These are phyloP conservation scores for Pseudogymnoascus sp. DNA, from an alignment of 2,329 filamentous ascomycete species.

Conservation along the genomic window DNA sequence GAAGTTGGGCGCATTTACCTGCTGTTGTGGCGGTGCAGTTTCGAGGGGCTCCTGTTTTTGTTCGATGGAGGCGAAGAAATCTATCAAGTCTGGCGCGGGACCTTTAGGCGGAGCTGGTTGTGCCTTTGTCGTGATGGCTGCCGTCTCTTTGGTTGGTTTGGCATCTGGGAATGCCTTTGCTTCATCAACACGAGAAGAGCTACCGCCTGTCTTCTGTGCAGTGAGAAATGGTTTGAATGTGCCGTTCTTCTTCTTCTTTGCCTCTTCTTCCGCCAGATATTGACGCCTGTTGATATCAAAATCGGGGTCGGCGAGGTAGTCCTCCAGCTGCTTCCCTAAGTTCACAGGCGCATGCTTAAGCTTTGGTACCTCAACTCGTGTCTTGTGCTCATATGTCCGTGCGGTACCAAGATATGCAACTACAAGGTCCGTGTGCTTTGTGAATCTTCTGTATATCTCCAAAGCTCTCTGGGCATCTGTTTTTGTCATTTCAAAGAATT, in stretches of 20 bases:
- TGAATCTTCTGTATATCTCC: constrained; percentile 86
- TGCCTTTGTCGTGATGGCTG: constrained; percentile 19
- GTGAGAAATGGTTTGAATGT: constrained; percentile 39
- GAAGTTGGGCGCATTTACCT: constrained; percentile 28
- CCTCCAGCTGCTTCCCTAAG: constrained; percentile 79
- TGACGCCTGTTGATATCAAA: constrained; percentile 91
- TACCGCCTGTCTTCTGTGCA: constrained; percentile 29
- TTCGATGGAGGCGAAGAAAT: constrained; percentile 92
- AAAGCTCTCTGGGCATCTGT: constrained; percentile 87
- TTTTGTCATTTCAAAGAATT: constrained; percentile 98
- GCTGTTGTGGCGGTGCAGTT: constrained; percentile 34
- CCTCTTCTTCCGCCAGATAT: constrained; percentile 81
- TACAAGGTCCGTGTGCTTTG: constrained; percentile 84
- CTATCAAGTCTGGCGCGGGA: constrained; percentile 73
- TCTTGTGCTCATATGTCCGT: constrained; percentile 84
- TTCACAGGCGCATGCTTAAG: constrained; percentile 95
- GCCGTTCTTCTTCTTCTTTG: constrained; percentile 42
- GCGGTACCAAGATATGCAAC: constrained; percentile 85
- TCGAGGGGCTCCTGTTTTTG: constrained; percentile 71
- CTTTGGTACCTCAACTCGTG: constrained; percentile 88
- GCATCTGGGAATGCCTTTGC: constrained; percentile 23
- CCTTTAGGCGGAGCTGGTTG: constrained; percentile 50
- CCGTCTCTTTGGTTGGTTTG: constrained; percentile 23
- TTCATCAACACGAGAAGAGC: constrained; percentile 21
- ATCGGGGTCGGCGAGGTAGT: constrained; percentile 89